Evolutionary conservation across 257 asterid genomes (phyloP), one percentile per base, ranked within the genome.

Genomic region (Primulina huaijiensis): DNA sequence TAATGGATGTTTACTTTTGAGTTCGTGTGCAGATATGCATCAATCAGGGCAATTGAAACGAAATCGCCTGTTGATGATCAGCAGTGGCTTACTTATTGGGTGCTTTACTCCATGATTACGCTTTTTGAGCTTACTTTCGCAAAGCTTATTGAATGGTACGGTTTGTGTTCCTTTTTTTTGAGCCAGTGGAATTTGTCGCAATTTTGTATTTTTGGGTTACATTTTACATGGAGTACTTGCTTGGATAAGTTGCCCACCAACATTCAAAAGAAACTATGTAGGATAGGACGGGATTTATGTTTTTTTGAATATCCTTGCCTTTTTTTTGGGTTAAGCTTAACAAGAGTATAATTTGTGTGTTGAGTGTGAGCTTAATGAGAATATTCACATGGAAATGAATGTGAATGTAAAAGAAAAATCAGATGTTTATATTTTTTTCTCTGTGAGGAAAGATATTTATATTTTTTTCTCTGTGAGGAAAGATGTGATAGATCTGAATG

Each of bases 31-130:
- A 94, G 99, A 21, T 94, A 94, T 73, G 99, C 97, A 1, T 94
- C 97, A 31, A 89, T 94, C 59, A 78, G 93, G 84, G 99, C 97
- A 62, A 94, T 94, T 65, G 99, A 94, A 86, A 82, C 89, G 8
- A 89, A 94, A 78, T 89, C 96, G 2, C 83, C 96, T 16, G 75
- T 78, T 50, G 99, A 94, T 80, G 97, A 94, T 88, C 97, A 94
- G 75, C 99, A 94, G 73, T 94, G 99, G 99, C 97, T 94, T 53
- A 94, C 97, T 75, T 94, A 94, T 46, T 94, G 99, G 99, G 84
- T 94, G 74, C 87, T 94, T 68, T 91, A 94, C 88, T 94, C 99
- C 40, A 89, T 94, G 97, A 86, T 94, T 70, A 94, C 99, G 14
- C 92, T 94, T 27, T 87, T 91, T 56, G 97, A 94, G 90, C 97